These are phyloP conservation scores for Crucihimalaya himalaica DNA, from an alignment of 345 rosid genomes.

Conservation along the genomic window DNA sequence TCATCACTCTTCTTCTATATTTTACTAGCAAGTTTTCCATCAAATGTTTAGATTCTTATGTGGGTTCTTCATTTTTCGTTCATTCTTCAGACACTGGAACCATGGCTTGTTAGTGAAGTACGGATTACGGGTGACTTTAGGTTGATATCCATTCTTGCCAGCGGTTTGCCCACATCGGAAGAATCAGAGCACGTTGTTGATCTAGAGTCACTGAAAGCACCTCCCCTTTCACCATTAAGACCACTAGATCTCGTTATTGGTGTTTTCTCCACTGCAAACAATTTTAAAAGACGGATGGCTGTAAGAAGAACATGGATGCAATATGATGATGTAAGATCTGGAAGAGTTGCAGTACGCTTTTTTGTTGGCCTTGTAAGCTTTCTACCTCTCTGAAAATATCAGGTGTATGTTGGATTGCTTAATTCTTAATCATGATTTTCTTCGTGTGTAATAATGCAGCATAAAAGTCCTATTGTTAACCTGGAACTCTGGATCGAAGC, in stretches of 20 bases:
- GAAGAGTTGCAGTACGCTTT: conserved; percentile 86
- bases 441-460: conserved; percentile 57
- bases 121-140: conserved; percentile 79
- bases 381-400: not conserved
- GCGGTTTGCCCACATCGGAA: conserved; percentile 94
- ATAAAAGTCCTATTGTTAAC: conserved; percentile 87
- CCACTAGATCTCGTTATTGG: conserved; percentile 83
- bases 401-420: not conserved
- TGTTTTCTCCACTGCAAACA: conserved; percentile 93
- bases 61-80: conserved; percentile 2
- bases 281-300: conserved; percentile 94
- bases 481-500: conserved; percentile 96
- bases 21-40: conserved; percentile 14
- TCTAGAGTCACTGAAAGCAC: conserved; percentile 61
- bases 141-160: conserved; percentile 69
- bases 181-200: conserved; percentile 75
- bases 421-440: conserved; percentile 7
- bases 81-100: conserved; percentile 74
- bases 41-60: conserved; percentile 32
- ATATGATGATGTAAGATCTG: conserved; percentile 70
- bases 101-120: conserved; percentile 94
- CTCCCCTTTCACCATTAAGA: conserved; percentile 55
- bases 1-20: conserved; percentile 34
- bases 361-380: conserved; percentile 95
- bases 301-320: conserved; percentile 99